Base-by-base conservation (phyloP, 2,329 filamentous ascomycete species). In the Claviceps lovelessii region DNA sequence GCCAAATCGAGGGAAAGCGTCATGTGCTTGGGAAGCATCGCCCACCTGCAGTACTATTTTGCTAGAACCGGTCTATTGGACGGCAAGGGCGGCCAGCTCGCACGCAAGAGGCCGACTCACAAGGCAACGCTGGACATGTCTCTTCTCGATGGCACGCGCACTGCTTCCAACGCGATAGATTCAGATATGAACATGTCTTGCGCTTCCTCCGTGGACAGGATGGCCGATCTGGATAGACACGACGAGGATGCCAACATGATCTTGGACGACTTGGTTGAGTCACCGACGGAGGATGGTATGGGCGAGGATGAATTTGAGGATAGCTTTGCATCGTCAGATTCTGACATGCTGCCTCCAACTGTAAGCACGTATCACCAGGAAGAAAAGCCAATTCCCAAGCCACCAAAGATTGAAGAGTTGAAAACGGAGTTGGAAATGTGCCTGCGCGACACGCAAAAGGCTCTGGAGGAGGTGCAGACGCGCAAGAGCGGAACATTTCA, bases 41-140 rank as follows among this genome's bases (percentile, higher is more conserved):
- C 90, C 55, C 93, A 98, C 72, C 75, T 98, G 65, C 93, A 98
- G 70, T 95, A 97, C 72, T 98, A 97, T 72, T 98, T 98, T 73
- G 91, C 93, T 41, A 79, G 93, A 57, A 98, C 93, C 0, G 93
- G 93, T 6, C 72, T 98, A 59, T 73, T 98, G 52, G 93, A 98
- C 65, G 90, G 91, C 55, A 96, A 96, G 67, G 91, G 90, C 41
- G 93, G 83, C 54, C 86, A 94, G 67, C 73, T 94, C 56, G 85
- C 87, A 28, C 86, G 86, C 63, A 86, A 85, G 67, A 84, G 79
- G 64, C 78, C 83, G 60, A 76, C 76, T 58, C 79, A 80, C 63
- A 78, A 72, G 17, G 75, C 73, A 17, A 80, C 79, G 1, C 68
- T 84, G 47, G 81, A 84, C 59, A 67, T 84, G 44, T 78, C 80